phyloP scores from a whole-genome alignment of 345 rosid genomes.

The Turritis glabra region DNA sequence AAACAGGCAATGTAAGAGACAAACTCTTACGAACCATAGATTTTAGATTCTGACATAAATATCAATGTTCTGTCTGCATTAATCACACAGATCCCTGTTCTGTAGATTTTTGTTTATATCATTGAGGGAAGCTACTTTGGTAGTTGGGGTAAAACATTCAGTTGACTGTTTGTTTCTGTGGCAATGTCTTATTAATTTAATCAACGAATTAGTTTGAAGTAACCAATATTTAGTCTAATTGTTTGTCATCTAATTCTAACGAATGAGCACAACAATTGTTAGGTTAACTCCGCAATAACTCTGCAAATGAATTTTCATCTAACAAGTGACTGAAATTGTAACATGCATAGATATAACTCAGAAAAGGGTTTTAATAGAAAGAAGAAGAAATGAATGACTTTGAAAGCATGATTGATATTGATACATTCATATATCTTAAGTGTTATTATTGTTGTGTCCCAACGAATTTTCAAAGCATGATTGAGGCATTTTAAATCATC shows the following conservation, averaged over 20 bases:
- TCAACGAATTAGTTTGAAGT: not conserved
- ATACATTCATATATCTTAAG: slow-evolving; percentile 2
- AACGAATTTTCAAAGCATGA: slow-evolving; percentile 16
- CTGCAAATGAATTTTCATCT: not conserved
- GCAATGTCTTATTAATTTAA: not conserved
- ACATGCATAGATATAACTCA: not conserved
- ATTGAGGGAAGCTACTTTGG: slow-evolving; percentile 26
- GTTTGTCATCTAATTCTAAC: not conserved
- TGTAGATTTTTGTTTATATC: not conserved
- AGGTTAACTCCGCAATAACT: not conserved
- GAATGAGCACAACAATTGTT: not conserved
- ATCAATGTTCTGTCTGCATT: slow-evolving; percentile 24
- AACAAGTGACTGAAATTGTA: not conserved
- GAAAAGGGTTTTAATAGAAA: not conserved
- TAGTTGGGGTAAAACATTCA: slow-evolving; percentile 32
- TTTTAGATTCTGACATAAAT: not conserved
- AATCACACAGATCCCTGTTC: slow-evolving; percentile 4
- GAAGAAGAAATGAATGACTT: not conserved
- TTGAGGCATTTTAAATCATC: slow-evolving; percentile 4
- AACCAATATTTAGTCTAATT: not conserved
- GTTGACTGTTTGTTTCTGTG: slow-evolving; percentile 32
- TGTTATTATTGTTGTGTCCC: not conserved
- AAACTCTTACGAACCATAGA: slow-evolving; percentile 4
- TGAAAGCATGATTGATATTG: not conserved
- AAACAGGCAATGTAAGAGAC: slow-evolving; percentile 8